A percentile compares a stretch with the other conserved stretches of the same genome.
Conservation (phyloP, 805 yeast genomes). For the Yamadazyma nakazawae region DNA sequence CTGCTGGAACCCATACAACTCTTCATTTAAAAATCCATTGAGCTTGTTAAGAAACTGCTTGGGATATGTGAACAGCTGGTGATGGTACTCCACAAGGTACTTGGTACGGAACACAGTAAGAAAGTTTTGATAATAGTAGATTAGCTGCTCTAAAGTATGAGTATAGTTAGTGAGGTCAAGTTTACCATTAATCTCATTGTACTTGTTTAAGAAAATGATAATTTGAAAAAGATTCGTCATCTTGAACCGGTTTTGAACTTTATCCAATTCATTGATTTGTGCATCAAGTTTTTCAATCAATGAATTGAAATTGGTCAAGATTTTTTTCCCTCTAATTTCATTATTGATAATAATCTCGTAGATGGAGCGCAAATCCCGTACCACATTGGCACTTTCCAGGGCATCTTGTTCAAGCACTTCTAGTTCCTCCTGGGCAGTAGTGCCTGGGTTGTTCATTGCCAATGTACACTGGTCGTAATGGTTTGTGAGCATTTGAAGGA, state of each 20-base stretch:
- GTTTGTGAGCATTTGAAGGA: constrained; percentile 67
- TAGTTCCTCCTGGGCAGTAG: constrained; percentile 16
- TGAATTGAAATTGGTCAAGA: constrained; percentile 14
- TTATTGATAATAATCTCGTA: constrained; percentile 35
- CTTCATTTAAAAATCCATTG: constrained; percentile 34
- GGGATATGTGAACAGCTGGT: constrained; percentile 39
- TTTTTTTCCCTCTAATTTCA: constrained; percentile 28
- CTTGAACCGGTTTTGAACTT: constrained; percentile 21
- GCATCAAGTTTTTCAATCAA: constrained; percentile 15
- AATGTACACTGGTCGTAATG: constrained; percentile 78
- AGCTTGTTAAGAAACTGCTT: constrained; percentile 28
- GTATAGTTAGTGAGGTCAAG: constrained; percentile 20
- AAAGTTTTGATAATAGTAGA: constrained; percentile 36
- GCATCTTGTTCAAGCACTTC: constrained; percentile 52
- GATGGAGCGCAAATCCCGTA: constrained; percentile 42
- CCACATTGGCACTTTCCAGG: constrained; percentile 54
- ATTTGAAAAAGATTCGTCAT: constrained; percentile 23
- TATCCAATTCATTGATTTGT: constrained; percentile 13
- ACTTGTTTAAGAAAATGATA: constrained; percentile 19
- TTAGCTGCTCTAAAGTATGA: constrained; percentile 27
- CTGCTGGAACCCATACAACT: constrained; percentile 27
- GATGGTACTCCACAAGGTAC: constrained; percentile 37
- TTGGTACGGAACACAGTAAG: constrained; percentile 30
- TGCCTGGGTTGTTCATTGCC: constrained; percentile 28
- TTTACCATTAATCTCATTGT: constrained; percentile 13